These are phyloP conservation scores for Sugiyamaella sp. DNA, from an alignment of 1,139 yeast genomes.

Conservation along the genomic window DNA sequence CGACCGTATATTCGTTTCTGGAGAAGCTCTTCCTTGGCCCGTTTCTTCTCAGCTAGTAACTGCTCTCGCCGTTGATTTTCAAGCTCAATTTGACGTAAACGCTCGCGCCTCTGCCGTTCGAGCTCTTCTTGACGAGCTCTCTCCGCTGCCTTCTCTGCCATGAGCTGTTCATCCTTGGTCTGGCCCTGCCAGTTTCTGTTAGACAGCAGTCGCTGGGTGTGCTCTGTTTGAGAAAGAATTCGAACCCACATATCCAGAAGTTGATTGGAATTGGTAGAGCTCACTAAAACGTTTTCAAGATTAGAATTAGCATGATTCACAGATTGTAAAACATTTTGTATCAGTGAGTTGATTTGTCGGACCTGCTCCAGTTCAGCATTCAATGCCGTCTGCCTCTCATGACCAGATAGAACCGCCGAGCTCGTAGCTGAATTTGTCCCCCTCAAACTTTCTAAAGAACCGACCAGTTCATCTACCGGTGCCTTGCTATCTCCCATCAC, in stretches of 20 bases:
- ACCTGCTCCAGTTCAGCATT: slow-evolving; percentile 35
- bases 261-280: slow-evolving; percentile 40
- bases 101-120: slow-evolving; percentile 30
- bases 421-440: slow-evolving; percentile 3
- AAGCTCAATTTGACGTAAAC: slow-evolving; percentile 28
- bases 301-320: slow-evolving; percentile 33
- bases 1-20: slow-evolving; percentile 34
- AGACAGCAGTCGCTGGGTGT: slow-evolving; percentile 39
- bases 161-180: slow-evolving; percentile 35
- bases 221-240: slow-evolving; percentile 43
- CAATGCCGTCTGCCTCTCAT: slow-evolving; percentile 32
- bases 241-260: slow-evolving; percentile 42
- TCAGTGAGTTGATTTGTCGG: slow-evolving; percentile 32
- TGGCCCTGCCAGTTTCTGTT: slow-evolving; percentile 41
- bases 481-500: slow-evolving; percentile 1
- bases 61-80: slow-evolving; percentile 27
- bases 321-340: slow-evolving; percentile 33
- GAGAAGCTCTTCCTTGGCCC: slow-evolving; percentile 29
- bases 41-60: slow-evolving; percentile 27
- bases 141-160: slow-evolving; percentile 32
- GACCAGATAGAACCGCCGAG: slow-evolving; percentile 13
- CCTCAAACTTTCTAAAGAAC: slow-evolving; percentile 23
- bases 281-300: slow-evolving; percentile 31
- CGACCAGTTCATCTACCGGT: slow-evolving; percentile 17
- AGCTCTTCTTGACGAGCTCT: slow-evolving; percentile 31